Evolutionary conservation across 2,329 filamentous ascomycete genomes (phyloP).

Genomic region (Calonectria hongkongensis): DNA sequence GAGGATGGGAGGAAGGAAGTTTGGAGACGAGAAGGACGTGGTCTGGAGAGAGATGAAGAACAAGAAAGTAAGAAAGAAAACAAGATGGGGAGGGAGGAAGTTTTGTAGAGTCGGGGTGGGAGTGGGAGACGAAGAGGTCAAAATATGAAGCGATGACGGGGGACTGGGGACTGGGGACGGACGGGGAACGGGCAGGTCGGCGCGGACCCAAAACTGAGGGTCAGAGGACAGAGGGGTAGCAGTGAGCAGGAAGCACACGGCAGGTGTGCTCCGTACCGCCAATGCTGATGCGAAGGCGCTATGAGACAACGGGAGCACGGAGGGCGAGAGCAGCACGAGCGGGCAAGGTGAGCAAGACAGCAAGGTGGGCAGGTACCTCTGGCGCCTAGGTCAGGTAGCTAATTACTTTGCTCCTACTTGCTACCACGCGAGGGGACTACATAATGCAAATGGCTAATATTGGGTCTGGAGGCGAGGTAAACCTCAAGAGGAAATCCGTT

Average conservation of each 20-base stretch:
- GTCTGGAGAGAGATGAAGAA: conserved; percentile 28
- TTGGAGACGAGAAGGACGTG: conserved; percentile 24
- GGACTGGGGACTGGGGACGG: conserved; percentile 29
- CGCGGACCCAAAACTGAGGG: conserved; percentile 38
- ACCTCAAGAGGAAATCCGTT: conserved; percentile 37
- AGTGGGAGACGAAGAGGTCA: conserved; percentile 50
- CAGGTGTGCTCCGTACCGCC: conserved; percentile 29
- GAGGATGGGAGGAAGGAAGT: conserved; percentile 3
- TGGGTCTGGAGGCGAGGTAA: conserved; percentile 37
- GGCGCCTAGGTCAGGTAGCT: conserved; percentile 11
- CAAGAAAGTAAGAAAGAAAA: conserved; percentile 23
- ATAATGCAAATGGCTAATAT: conserved; percentile 35
- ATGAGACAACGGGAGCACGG: conserved; percentile 29
- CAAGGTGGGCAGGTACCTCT: conserved; percentile 31
- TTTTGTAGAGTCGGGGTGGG: conserved; percentile 46
- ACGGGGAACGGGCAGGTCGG: conserved; percentile 33
- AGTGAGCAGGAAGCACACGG: conserved; percentile 19
- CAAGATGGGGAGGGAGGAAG: conserved; percentile 32
- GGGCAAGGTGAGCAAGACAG: conserved; percentile 27
- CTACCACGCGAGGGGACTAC: conserved; percentile 23
- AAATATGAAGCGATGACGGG: conserved; percentile 43
- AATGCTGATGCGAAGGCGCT: conserved; percentile 29
- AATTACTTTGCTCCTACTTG: conserved; percentile 31
- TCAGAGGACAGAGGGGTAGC: conserved; percentile 30
- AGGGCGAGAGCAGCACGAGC: not conserved